These are phyloP conservation scores for Lachancea meyersii DNA, from an alignment of 805 yeast species.

Conservation along the genomic window DNA sequence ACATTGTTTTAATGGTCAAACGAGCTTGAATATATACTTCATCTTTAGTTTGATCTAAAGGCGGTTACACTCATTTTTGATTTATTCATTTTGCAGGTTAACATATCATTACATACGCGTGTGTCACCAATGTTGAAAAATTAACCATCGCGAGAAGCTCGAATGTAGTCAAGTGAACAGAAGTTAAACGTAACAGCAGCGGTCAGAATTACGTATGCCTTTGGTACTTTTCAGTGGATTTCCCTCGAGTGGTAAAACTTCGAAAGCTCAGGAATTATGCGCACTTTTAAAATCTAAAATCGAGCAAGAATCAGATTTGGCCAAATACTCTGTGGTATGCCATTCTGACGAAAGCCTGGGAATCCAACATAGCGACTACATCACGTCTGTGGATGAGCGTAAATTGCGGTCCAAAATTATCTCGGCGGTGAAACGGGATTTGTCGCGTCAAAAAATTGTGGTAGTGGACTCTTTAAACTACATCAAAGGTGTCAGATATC, in stretches of 20 bases:
- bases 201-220: too few species aligned
- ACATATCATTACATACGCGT: neutral
- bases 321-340: slow-evolving; percentile 53
- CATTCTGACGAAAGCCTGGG: slow-evolving; percentile 78
- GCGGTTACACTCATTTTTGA: too few species aligned
- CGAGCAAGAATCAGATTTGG: slow-evolving; percentile 39
- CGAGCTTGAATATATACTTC: too few species aligned
- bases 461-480: slow-evolving; percentile 81
- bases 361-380: slow-evolving; percentile 59
- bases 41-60: too few species aligned
- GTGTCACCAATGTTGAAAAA: neutral
- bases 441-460: slow-evolving; percentile 64
- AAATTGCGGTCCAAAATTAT: slow-evolving; percentile 77
- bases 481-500: slow-evolving; percentile 93
- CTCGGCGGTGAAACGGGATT: slow-evolving; percentile 80
- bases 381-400: slow-evolving; percentile 71
- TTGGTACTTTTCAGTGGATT: slow-evolving; percentile 74
- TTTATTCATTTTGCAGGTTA: too few species aligned
- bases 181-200: too few species aligned
- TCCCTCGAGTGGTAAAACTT: slow-evolving; percentile 81
- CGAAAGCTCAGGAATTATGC: slow-evolving; percentile 56
- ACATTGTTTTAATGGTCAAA: slow-evolving; percentile 3
- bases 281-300: slow-evolving; percentile 39
- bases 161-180: too few species aligned
- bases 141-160: too few species aligned